These are phyloP conservation scores for Aspergillus fumigatiaffinis DNA, from an alignment of 2,329 filamentous ascomycete genomes.

Conservation along the genomic window DNA sequence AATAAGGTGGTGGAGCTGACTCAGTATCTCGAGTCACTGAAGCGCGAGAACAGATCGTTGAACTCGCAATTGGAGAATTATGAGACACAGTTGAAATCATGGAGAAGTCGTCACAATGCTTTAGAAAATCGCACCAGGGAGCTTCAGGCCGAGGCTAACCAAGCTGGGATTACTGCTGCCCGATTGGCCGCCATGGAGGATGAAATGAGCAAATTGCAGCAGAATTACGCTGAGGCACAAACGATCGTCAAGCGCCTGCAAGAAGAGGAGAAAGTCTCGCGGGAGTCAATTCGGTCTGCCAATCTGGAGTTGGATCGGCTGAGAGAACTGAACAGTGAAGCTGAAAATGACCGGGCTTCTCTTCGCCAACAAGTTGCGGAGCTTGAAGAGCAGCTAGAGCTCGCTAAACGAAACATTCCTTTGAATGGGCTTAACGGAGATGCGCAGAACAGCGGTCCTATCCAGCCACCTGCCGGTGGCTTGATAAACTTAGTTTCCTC, in stretches of 20 bases:
- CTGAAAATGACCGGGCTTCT: constrained; percentile 80
- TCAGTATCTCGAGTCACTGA: constrained; percentile 86
- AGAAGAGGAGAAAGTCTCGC: constrained; percentile 83
- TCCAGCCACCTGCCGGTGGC: constrained; percentile 60
- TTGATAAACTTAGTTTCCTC: constrained; percentile 95
- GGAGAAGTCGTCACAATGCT: constrained; percentile 87
- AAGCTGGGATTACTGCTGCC: constrained; percentile 91
- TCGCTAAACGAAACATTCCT: constrained; percentile 74
- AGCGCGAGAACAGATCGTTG: constrained; percentile 88
- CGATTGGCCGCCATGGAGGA: constrained; percentile 87
- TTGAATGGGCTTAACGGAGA: constrained; percentile 61
- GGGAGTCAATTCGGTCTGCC: constrained; percentile 75
- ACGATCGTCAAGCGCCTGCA: constrained; percentile 90
- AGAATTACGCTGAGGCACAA: constrained; percentile 84
- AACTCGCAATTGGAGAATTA: constrained; percentile 89
- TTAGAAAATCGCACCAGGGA: constrained; percentile 89
- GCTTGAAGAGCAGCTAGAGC: constrained; percentile 85
- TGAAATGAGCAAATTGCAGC: constrained; percentile 88
- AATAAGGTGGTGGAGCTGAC: constrained; percentile 99
- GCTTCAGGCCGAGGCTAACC: constrained; percentile 92
- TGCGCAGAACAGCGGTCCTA: constrained; percentile 58
- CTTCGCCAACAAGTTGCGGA: constrained; percentile 85
- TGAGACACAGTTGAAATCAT: constrained; percentile 91
- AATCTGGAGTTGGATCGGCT: constrained; percentile 77
- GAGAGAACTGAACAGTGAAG: constrained; percentile 67